phyloP scores from a whole-genome alignment of 768 basidiomycete genomes.

The Boletus coccyginus region DNA sequence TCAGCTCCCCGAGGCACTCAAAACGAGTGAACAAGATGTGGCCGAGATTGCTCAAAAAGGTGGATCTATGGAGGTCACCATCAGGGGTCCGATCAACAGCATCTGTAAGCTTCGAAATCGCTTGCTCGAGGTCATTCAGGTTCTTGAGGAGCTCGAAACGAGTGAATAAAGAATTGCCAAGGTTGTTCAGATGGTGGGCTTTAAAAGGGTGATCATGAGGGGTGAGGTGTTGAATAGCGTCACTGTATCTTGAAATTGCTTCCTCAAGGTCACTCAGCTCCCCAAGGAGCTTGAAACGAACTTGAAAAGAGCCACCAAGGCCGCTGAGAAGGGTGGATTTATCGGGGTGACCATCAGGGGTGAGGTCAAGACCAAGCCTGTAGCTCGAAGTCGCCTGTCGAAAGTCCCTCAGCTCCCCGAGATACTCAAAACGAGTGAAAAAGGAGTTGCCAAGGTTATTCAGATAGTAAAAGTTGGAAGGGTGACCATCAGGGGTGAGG shows the following conservation, averaged over 20 bases:
- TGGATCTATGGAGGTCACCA: too few species aligned
- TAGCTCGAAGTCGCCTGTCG: neutral
- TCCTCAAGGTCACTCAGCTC: neutral
- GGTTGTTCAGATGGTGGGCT: too few species aligned
- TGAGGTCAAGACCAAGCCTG: too few species aligned
- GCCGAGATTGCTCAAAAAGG: too few species aligned
- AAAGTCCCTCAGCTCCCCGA: neutral
- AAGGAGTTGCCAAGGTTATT: neutral
- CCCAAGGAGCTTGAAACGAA: neutral
- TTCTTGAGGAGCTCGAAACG: neutral
- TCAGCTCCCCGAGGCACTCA: too few species aligned
- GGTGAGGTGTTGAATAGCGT: too few species aligned
- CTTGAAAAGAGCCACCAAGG: neutral
- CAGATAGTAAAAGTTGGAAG: neutral
- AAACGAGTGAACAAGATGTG: too few species aligned
- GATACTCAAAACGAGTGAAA: neutral
- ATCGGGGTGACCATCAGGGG: too few species aligned
- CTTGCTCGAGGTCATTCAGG: neutral
- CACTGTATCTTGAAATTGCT: neutral
- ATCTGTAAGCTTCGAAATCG: neutral
- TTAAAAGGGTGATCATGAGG: too few species aligned
- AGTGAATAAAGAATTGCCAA: too few species aligned
- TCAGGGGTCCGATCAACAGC: too few species aligned
- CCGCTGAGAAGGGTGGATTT: too few species aligned
- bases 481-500: neutral